Base-by-base conservation (phyloP, 352 stramenopile genomes). In the Halophytophthora polymorphica region DNA sequence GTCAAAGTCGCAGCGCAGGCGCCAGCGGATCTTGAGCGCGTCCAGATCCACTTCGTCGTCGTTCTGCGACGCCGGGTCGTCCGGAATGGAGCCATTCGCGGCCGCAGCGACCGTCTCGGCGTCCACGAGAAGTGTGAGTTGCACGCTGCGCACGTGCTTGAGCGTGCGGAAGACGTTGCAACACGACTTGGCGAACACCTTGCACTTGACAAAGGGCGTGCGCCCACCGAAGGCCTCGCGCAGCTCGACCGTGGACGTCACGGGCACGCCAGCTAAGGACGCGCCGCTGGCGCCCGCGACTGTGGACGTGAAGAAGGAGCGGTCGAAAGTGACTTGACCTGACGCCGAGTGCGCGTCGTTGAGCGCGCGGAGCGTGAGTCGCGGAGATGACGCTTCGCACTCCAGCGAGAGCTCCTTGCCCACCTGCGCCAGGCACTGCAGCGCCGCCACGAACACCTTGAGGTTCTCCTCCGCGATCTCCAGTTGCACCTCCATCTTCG, bases 291-390 rank as follows among this genome's bases (percentile, higher is more conserved):
- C 33, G 4, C 53, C 36, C 6, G 75, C 45, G 33, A 51, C 46
- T 17, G 68, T 31, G 60, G 36, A 61, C 42, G 17, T 56, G 54
- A 94, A 91, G 67, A 92, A 94, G n/a, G 65, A 72, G 15, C 66
- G 64, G 8, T 82, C 75, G 37, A 94, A 75, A 15, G 64, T 47
- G 48, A 94, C 66, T 38, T 83, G 61, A 2, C 68, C 79, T 15
- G 81, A 89, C 21, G 81, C 84, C 41, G 84, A 94, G 57, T 89
- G 84, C 56, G 84, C 78, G 45, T 94, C 84, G 57, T 94, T 94
- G 42, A 94, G 69, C 49, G 77, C 77, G 43, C 81, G 82, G 17
- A 75, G 77, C 31, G 71, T 90, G 42, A 94, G 64, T 35, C 69
- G 56, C 50, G 45, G 58, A 2, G 61, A 33, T 1, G n/a, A 12